Percentiles rank a stretch among this genome's conserved stretches.
Evolutionary conservation across 768 basidiomycete genomes (phyloP).

Genomic region (Pleurotus tuoliensis): DNA sequence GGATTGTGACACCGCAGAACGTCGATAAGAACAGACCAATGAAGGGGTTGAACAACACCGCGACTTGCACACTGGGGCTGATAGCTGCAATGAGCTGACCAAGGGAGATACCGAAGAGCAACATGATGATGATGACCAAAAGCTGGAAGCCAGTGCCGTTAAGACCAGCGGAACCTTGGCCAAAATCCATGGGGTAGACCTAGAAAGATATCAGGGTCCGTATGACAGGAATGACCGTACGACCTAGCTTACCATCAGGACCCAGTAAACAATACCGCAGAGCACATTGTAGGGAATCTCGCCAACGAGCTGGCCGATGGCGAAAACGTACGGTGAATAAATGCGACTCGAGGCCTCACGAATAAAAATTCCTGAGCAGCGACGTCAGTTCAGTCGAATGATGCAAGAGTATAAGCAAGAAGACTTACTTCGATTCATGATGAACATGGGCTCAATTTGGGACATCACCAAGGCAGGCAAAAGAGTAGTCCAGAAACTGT

Average conservation of each 20-base stretch:
- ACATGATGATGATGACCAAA: slow-evolving; percentile 65
- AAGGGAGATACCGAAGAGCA: slow-evolving; percentile 62
- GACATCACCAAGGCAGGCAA: slow-evolving; percentile 74
- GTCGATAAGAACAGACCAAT: slow-evolving; percentile 57
- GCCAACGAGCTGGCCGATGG: slow-evolving; percentile 74
- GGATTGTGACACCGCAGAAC: slow-evolving; percentile 82
- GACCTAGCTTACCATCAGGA: slow-evolving; percentile 40
- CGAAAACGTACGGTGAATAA: slow-evolving; percentile 83
- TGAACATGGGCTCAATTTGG: slow-evolving; percentile 82
- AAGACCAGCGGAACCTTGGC: slow-evolving; percentile 54
- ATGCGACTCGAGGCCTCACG: slow-evolving; percentile 75
- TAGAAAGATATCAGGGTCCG: too few relatives aligned
- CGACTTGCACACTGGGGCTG: slow-evolving; percentile 73
- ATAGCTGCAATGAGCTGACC: slow-evolving; percentile 73
- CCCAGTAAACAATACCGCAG: slow-evolving; percentile 75
- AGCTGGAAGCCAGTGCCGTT: slow-evolving; percentile 72
- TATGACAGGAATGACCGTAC: too few relatives aligned
- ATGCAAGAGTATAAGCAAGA: not conserved
- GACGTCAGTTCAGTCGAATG: not conserved
- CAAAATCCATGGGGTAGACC: slow-evolving; percentile 64
- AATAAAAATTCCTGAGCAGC: slow-evolving; percentile 32
- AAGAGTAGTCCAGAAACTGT: slow-evolving; percentile 63
- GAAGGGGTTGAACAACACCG: slow-evolving; percentile 80
- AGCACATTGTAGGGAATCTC: slow-evolving; percentile 76
- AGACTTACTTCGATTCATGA: slow-evolving; percentile 53